Conservation (phyloP, 495 filamentous ascomycete species). For the Lophiostoma macrostomum region DNA sequence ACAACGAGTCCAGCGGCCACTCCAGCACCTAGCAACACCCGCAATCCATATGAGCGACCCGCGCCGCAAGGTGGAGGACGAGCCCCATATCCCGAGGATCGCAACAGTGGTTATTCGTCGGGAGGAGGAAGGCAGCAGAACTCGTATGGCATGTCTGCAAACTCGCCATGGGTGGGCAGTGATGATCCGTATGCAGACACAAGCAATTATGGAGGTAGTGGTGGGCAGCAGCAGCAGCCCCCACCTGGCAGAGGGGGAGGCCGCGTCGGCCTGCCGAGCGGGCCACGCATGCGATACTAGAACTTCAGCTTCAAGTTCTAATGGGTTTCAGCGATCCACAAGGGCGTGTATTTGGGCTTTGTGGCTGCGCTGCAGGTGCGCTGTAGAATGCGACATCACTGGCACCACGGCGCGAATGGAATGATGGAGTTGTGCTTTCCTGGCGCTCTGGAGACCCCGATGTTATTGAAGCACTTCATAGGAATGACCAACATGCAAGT, state of each 20-base stretch:
- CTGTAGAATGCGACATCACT: too few relatives aligned
- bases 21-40: slow-evolving; percentile 4
- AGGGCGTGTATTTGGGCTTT: neutral
- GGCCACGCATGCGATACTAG: slow-evolving; percentile 41
- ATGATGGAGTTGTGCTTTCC: too few relatives aligned
- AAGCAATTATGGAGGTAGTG: slow-evolving; percentile 14
- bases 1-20: slow-evolving; percentile 20
- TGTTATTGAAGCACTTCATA: too few relatives aligned
- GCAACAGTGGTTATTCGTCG: slow-evolving; percentile 20
- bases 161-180: slow-evolving; percentile 27
- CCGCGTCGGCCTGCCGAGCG: slow-evolving; percentile 50
- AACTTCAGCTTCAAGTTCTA: neutral
- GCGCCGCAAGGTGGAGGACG: slow-evolving; percentile 1
- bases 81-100: slow-evolving; percentile 33
- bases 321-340: neutral
- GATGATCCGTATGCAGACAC: slow-evolving; percentile 19
- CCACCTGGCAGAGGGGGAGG: slow-evolving; percentile 32
- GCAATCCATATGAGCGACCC: slow-evolving; percentile 22
- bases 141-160: slow-evolving; percentile 23
- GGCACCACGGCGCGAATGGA: too few relatives aligned
- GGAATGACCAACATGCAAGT: too few relatives aligned
- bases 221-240: neutral
- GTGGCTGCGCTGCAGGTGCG: too few relatives aligned
- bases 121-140: slow-evolving; percentile 19
- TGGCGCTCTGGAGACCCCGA: too few relatives aligned